phyloP scores from a whole-genome alignment of 805 yeast species.

The Zygosaccharomyces siamensis region DNA sequence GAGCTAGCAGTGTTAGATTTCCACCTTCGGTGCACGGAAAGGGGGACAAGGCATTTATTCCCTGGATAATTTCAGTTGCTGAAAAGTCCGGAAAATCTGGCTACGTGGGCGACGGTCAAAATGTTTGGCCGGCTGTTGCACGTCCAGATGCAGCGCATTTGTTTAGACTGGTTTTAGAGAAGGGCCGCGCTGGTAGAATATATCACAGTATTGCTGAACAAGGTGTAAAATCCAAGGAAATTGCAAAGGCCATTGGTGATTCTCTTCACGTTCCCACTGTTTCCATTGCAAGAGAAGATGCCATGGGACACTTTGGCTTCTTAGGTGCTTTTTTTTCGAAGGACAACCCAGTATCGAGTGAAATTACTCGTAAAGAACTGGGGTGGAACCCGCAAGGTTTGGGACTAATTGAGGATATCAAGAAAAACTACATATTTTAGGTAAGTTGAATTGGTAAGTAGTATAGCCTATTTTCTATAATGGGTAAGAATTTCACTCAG shows the following conservation, averaged over 20 bases:
- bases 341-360: slow-evolving; percentile 14
- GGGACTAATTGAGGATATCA: slow-evolving; percentile 26
- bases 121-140: slow-evolving; percentile 34
- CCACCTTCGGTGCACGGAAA: slow-evolving; percentile 37
- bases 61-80: slow-evolving; percentile 27
- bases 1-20: slow-evolving; percentile 27
- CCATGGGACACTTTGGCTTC: slow-evolving; percentile 9
- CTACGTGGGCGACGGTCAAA: slow-evolving; percentile 37
- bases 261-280: slow-evolving; percentile 14
- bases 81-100: slow-evolving; percentile 32
- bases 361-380: slow-evolving; percentile 20
- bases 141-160: slow-evolving; percentile 34
- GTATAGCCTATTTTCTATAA: no score
- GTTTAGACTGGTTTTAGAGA: slow-evolving; percentile 28
- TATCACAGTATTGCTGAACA: slow-evolving; percentile 29
- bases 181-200: slow-evolving; percentile 25
- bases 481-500: no score
- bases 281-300: slow-evolving; percentile 18
- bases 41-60: slow-evolving; percentile 29
- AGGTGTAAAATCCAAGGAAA: slow-evolving; percentile 21
- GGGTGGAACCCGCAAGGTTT: slow-evolving; percentile 28
- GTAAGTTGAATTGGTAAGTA: no score
- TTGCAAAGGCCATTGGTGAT: slow-evolving; percentile 30
- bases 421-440: slow-evolving; percentile 10
- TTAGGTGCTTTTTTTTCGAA: slow-evolving; percentile 14